Conservation (phyloP, 805 yeast genomes). For the Candida insectalens region DNA sequence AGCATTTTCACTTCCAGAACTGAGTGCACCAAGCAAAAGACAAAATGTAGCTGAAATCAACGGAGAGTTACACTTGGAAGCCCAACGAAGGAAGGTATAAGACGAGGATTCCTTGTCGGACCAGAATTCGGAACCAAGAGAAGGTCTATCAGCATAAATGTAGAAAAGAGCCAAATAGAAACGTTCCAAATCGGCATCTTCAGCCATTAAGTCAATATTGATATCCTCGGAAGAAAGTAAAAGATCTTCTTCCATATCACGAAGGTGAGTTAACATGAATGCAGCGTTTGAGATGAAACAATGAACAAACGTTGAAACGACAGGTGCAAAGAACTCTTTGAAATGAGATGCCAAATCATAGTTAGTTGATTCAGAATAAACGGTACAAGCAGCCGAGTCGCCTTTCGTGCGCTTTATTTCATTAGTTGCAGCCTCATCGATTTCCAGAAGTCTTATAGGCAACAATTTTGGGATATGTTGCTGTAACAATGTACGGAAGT, state of each 20-base stretch:
- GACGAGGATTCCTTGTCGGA: constrained; percentile 39
- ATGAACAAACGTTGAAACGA: constrained; percentile 42
- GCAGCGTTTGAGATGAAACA: constrained; percentile 56
- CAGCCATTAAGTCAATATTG: constrained; percentile 52
- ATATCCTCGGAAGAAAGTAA: constrained; percentile 45
- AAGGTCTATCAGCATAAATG: constrained; percentile 54
- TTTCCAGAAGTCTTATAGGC: constrained; percentile 44
- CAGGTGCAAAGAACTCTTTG: constrained; percentile 26
- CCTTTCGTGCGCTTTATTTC: constrained; percentile 20
- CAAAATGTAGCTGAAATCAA: constrained; percentile 77
- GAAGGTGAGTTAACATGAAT: constrained; percentile 51
- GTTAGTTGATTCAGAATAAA: constrained; percentile 16
- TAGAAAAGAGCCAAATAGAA: constrained; percentile 70
- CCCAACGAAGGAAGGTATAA: constrained; percentile 84
- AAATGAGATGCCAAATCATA: constrained; percentile 20
- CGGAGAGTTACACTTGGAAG: constrained; percentile 66
- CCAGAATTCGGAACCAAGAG: constrained; percentile 58
- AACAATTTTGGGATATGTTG: constrained; percentile 50
- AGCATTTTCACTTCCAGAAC: constrained; percentile 50
- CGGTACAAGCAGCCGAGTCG: not conserved
- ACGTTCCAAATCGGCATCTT: constrained; percentile 79
- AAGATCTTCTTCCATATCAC: constrained; percentile 70
- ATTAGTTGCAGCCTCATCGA: constrained; percentile 32
- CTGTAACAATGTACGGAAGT: constrained; percentile 57
- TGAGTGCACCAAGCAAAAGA: constrained; percentile 66